Conservation (phyloP, 2,329 filamentous ascomycete genomes). For the Penicillium sp. region DNA sequence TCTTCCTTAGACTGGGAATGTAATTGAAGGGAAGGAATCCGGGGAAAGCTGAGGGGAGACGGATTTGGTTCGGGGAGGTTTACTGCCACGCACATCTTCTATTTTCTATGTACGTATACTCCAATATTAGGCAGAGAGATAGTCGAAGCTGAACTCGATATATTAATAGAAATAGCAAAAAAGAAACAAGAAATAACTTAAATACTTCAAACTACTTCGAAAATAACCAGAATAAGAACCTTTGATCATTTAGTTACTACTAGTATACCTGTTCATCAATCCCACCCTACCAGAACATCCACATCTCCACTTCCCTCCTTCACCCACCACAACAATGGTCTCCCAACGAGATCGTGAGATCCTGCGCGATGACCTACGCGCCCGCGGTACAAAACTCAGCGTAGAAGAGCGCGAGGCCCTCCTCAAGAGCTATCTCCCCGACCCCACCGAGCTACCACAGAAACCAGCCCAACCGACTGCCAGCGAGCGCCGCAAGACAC, state of each 20-base stretch:
- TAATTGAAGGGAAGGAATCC: conserved; percentile 2
- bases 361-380: conserved; percentile 42
- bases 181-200: neutral
- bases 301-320: conserved; percentile 10
- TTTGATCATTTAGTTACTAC: neutral
- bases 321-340: conserved; percentile 29
- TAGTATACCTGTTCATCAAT: neutral
- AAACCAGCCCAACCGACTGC: conserved; percentile 10
- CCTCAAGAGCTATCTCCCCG: conserved; percentile 54
- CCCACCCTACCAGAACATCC: neutral
- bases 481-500: conserved; percentile 28
- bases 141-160: neutral
- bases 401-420: conserved; percentile 52
- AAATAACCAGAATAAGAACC: neutral
- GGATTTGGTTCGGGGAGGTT: neutral
- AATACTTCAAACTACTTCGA: neutral
- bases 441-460: conserved; percentile 34
- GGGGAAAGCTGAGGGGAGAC: conserved; percentile 6
- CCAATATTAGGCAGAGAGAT: neutral
- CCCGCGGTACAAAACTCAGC: conserved; percentile 44
- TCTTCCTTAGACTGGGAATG: neutral
- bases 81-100: conserved; percentile 4
- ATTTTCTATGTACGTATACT: neutral
- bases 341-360: conserved; percentile 35
- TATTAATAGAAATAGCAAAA: neutral